Evolutionary conservation across 2,329 filamentous ascomycete species (phyloP).

Genomic region (Fusarium pseudocircinatum): DNA sequence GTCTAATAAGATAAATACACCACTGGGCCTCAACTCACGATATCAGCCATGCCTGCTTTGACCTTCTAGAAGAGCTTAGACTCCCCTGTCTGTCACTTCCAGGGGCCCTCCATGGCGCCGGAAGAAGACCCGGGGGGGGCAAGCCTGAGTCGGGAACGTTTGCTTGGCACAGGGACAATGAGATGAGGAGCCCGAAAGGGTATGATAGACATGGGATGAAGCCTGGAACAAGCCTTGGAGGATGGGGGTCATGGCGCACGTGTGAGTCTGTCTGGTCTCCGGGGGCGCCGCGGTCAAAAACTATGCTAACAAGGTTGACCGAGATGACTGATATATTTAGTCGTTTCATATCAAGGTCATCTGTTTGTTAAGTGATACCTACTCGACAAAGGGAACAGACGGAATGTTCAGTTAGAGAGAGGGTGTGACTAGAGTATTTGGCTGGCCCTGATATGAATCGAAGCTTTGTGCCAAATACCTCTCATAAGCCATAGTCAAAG

Average conservation of each 20-base stretch:
- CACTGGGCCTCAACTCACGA: constrained; percentile 17
- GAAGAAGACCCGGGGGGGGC: constrained; percentile 36
- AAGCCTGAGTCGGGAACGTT: constrained; percentile 30
- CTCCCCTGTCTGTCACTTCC: constrained; percentile 29
- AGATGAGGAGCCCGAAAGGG: constrained; percentile 1
- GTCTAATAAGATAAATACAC: constrained; percentile 28
- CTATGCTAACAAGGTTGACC: constrained; percentile 20
- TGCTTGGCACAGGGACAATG: constrained; percentile 15
- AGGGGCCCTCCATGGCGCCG: constrained; percentile 33
- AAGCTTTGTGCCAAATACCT: background rate
- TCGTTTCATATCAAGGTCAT: constrained; percentile 14
- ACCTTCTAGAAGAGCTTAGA: constrained; percentile 40
- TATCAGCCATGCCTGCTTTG: constrained; percentile 27
- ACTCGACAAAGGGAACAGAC: background rate
- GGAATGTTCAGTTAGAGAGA: background rate
- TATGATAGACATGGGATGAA: constrained; percentile 26
- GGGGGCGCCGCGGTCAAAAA: constrained; percentile 4
- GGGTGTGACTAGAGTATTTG: background rate
- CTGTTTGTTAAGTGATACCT: background rate
- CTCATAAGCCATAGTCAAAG: background rate
- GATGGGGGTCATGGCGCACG: constrained; percentile 32
- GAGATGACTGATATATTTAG: constrained; percentile 3
- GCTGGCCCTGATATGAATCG: background rate
- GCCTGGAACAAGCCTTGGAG: background rate
- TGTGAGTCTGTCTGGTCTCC: constrained; percentile 29